phyloP scores from a whole-genome alignment of 345 rosid species.

The Eucalyptus erythrocorys region DNA sequence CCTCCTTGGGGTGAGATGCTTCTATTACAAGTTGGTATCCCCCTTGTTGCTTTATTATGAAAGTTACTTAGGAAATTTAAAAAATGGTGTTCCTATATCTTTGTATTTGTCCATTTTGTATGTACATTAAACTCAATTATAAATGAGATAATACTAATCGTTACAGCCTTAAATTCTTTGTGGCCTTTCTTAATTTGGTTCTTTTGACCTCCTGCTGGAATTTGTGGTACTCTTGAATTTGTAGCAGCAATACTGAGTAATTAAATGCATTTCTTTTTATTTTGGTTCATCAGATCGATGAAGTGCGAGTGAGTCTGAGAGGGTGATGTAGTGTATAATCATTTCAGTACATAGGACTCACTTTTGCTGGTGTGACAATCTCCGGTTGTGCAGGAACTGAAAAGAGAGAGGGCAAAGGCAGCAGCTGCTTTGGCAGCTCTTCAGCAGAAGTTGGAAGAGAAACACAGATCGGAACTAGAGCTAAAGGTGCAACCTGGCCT shows the following conservation, averaged over 20 bases:
- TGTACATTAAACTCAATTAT: not conserved
- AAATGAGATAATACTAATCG: not conserved
- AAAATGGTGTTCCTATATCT: not conserved
- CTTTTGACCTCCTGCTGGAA: not conserved
- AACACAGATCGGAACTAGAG: constrained; percentile 63
- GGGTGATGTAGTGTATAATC: not conserved
- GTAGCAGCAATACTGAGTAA: not conserved
- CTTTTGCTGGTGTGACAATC: not conserved
- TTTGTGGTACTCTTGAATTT: not conserved
- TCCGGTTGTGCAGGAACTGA: constrained; percentile 55
- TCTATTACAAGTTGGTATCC: not conserved
- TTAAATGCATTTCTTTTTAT: not conserved
- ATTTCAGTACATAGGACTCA: not conserved
- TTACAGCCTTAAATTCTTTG: not conserved
- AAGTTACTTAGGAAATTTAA: not conserved
- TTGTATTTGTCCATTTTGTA: not conserved
- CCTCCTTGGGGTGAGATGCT: not conserved
- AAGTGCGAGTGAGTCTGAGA: not conserved
- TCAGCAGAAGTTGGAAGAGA: constrained; percentile 85
- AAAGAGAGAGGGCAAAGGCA: constrained; percentile 83
- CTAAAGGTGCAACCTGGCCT: constrained; percentile 44
- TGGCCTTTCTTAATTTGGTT: not conserved
- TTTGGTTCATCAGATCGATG: not conserved
- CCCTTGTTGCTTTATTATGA: not conserved
- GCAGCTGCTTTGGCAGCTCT: constrained; percentile 68